Base-by-base conservation (phyloP, 2,329 filamentous ascomycete species). In the Onygenales sp. region DNA sequence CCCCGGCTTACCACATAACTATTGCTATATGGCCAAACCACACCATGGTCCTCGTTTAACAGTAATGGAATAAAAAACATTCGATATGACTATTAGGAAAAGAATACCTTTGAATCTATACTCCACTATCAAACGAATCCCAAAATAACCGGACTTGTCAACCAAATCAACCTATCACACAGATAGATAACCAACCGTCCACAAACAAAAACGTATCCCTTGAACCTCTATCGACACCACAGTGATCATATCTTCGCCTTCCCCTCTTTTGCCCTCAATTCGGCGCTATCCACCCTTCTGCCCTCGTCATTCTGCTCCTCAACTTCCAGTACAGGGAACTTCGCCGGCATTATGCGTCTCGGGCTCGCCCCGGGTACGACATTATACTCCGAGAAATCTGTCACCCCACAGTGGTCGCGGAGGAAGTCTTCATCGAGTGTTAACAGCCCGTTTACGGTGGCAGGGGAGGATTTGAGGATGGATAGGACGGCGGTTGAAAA, bases 401-500 rank as follows among this genome's bases (percentile, higher is more conserved):
- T 75, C 3, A 90, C 74, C 1, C 84, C 83, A 17, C 71, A 75
- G 55, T 84, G 76, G 6, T 78, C 74, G 14, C 86, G 75, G 33
- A 94, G 73, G 59, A 90, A 93, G 64, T 94, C 88, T 65, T 94
- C 88, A 62, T 94, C 89, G 1, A 90, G 78, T 54, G 85, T 76
- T 4, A 92, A 71, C 43, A 81, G 70, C 0, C 88, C 89, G 64
- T 88, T 94, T 21, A 93, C 84, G 4, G 69, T 67, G 0, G 71
- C 57, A 0, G 81, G 70, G 0, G 84, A 81, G 0, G 85, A 78
- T 8, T 70, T 66, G 1, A 93, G 73, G 68, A 94, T 86, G 1
- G 79, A 85, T 1, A 92, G 68, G 14, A 94, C 81, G 1, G 88
- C 88, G 62, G 91, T 86, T 0, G 87, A 88, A 70, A 88, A 94